Evolutionary conservation across 768 basidiomycete genomes (phyloP).

Genomic region (Pholiota molesta): DNA sequence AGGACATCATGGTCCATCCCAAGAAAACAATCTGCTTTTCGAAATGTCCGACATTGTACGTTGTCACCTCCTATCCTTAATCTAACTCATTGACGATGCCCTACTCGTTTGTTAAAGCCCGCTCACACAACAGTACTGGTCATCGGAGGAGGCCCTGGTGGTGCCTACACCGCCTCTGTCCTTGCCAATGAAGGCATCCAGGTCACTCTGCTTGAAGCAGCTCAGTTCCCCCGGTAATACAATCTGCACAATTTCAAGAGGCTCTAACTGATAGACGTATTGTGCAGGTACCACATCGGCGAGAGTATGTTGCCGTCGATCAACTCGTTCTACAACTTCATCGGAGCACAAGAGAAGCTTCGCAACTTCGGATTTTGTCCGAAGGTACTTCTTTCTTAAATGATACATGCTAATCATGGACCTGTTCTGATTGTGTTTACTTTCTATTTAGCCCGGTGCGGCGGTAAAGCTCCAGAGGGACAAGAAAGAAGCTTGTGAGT

Average conservation of each 20-base stretch:
- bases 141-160: slow-evolving; percentile 9
- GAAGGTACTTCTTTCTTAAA: slow-evolving; percentile 1
- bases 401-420: neutral
- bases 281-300: slow-evolving; percentile 12
- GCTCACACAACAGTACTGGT: slow-evolving; percentile 9
- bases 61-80: neutral
- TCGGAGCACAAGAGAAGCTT: slow-evolving; percentile 11
- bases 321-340: slow-evolving; percentile 11
- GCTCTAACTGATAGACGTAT: neutral
- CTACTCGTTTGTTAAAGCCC: slow-evolving; percentile 5
- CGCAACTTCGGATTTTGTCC: slow-evolving; percentile 24
- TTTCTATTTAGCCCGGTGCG: slow-evolving; percentile 35
- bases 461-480: slow-evolving; percentile 42
- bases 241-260: neutral
- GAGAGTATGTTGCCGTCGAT: slow-evolving; percentile 13
- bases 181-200: slow-evolving; percentile 6
- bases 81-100: neutral
- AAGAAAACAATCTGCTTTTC: neutral
- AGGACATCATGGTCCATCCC: neutral
- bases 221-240: slow-evolving; percentile 10
- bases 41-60: slow-evolving; percentile 7
- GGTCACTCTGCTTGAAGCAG: slow-evolving; percentile 7
- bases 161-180: slow-evolving; percentile 8
- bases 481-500: slow-evolving; percentile 42
- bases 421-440: neutral